Conservation (phyloP, 2,329 filamentous ascomycete species). For the Calonectria leucothoes region DNA sequence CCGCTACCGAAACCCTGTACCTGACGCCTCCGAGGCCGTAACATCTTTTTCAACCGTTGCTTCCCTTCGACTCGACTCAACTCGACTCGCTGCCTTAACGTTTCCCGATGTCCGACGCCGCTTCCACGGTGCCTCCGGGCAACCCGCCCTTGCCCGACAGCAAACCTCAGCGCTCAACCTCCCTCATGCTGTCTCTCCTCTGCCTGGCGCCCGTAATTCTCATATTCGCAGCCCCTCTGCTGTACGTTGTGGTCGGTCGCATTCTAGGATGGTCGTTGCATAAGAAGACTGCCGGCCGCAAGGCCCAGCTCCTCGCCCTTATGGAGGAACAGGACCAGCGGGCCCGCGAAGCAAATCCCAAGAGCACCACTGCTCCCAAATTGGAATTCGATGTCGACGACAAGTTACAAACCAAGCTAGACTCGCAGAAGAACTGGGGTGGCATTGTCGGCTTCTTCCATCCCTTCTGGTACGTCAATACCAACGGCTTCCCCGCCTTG, state of each 20-base stretch:
- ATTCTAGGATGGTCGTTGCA: conserved; percentile 70
- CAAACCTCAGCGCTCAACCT: neutral
- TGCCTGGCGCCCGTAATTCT: conserved; percentile 29
- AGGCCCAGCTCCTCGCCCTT: conserved; percentile 65
- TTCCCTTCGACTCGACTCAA: neutral
- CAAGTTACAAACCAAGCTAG: conserved; percentile 43
- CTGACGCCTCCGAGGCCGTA: conserved; percentile 14
- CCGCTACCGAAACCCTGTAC: neutral
- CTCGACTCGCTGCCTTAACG: neutral
- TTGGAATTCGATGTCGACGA: conserved; percentile 63
- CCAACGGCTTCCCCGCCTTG: neutral
- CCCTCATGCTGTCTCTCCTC: conserved; percentile 22
- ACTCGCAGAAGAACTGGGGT: conserved; percentile 72
- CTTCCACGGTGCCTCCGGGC: conserved; percentile 9
- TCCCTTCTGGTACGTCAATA: conserved; percentile 82
- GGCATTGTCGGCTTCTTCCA: conserved; percentile 97
- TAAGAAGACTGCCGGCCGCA: conserved; percentile 72
- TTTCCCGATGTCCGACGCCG: conserved; percentile 18
- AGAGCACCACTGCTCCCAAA: conserved; percentile 65
- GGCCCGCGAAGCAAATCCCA: conserved; percentile 48
- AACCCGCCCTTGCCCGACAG: conserved; percentile 1
- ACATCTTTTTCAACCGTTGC: neutral
- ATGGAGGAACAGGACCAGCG: conserved; percentile 60
- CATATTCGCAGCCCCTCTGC: conserved; percentile 41
- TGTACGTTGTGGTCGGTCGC: conserved; percentile 50